A percentile compares a stretch with the other conserved stretches of the same genome.
Evolutionary conservation across 306 rosid genomes (phyloP).

Genomic region (Malus sylvestris): DNA sequence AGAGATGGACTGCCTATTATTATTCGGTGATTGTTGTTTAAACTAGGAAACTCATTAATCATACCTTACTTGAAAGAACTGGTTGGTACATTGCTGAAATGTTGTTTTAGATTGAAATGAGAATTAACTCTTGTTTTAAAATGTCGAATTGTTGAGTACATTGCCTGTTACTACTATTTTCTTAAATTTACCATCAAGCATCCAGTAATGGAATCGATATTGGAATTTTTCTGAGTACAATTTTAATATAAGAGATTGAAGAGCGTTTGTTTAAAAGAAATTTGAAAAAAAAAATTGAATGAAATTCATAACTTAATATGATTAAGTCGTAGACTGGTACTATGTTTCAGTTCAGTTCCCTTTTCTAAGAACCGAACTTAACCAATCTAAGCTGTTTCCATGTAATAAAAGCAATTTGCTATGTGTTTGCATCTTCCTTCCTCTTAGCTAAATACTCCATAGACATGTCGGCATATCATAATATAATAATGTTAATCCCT

Average conservation of each 20-base stretch:
- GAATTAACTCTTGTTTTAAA: background rate
- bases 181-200: background rate
- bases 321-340: background rate
- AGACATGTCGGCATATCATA: background rate
- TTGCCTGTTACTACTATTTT: background rate
- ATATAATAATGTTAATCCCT: background rate
- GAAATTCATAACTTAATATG: background rate
- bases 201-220: background rate
- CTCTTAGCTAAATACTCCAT: background rate
- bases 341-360: background rate
- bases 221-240: background rate
- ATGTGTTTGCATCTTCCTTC: background rate
- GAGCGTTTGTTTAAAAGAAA: background rate
- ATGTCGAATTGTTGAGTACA: background rate
- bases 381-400: background rate
- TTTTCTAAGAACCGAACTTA: background rate
- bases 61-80: background rate
- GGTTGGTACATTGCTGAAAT: background rate
- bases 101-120: background rate
- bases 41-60: background rate
- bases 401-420: background rate
- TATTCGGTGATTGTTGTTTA: background rate
- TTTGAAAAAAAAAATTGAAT: too few relatives aligned
- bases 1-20: background rate
- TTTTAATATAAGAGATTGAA: background rate